phyloP scores from a whole-genome alignment of 805 yeast species.

The Wickerhamiella bombiphila region DNA sequence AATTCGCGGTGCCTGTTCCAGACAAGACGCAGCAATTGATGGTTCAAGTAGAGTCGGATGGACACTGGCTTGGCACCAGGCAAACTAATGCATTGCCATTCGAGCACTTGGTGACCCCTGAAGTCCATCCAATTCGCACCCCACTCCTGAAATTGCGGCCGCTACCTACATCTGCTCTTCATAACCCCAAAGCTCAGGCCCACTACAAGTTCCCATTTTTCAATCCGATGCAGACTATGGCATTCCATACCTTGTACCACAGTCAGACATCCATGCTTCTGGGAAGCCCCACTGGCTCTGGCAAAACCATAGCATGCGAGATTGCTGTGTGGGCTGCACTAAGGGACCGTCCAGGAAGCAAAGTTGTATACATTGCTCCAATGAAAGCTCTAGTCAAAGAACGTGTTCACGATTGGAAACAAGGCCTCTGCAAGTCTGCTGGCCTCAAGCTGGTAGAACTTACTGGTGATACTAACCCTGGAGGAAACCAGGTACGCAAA shows the following conservation, averaged over 20 bases:
- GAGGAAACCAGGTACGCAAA: constrained; percentile 44
- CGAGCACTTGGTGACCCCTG: constrained; percentile 79
- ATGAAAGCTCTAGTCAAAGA: constrained; percentile 80
- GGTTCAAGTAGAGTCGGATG: constrained; percentile 64
- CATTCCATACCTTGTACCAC: constrained; percentile 77
- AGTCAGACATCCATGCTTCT: constrained; percentile 67
- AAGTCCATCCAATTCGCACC: constrained; percentile 74
- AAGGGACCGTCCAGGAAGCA: constrained; percentile 61
- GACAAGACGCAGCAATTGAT: constrained; percentile 85
- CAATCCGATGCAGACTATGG: constrained; percentile 98
- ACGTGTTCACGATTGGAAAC: constrained; percentile 69
- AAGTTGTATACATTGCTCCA: constrained; percentile 75
- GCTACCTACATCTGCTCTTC: constrained; percentile 66
- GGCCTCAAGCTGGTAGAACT: constrained; percentile 46
- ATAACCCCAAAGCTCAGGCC: constrained; percentile 47
- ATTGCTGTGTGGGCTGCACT: constrained; percentile 96
- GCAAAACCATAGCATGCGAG: constrained; percentile 95
- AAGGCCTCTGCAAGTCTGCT: constrained; percentile 17
- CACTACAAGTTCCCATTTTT: constrained; percentile 61
- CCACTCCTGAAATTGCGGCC: constrained; percentile 71
- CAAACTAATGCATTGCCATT: constrained; percentile 64
- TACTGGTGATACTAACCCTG: constrained; percentile 74
- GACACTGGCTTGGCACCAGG: constrained; percentile 86
- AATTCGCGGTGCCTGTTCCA: constrained; percentile 84
- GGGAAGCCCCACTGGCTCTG: constrained; percentile 98